Conservation (phyloP, 2,329 filamentous ascomycete species). For the Colletotrichum sp. region DNA sequence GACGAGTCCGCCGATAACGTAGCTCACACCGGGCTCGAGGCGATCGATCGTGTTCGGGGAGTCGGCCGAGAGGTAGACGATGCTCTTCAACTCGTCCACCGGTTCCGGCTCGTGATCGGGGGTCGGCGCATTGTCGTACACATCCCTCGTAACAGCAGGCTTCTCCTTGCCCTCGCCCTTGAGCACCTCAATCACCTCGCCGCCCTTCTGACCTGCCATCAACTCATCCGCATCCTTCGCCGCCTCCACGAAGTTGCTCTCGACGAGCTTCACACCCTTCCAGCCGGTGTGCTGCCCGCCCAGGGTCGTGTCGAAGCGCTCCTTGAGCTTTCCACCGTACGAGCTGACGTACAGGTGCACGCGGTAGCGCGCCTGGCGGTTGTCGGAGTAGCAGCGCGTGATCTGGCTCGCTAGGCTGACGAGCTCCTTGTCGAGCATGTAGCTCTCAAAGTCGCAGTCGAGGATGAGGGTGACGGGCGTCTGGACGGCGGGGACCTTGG, state of each 20-base stretch:
- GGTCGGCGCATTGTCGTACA: slow-evolving; percentile 36
- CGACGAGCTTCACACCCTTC: slow-evolving; percentile 77
- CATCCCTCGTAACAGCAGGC: slow-evolving; percentile 35
- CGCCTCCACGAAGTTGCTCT: slow-evolving; percentile 75
- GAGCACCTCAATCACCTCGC: slow-evolving; percentile 65
- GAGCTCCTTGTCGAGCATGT: slow-evolving; percentile 87
- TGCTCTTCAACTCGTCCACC: slow-evolving; percentile 40
- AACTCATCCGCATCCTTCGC: slow-evolving; percentile 67
- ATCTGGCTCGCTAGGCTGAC: slow-evolving; percentile 85
- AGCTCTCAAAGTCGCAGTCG: slow-evolving; percentile 89
- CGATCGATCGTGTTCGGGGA: slow-evolving; percentile 84
- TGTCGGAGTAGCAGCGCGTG: slow-evolving; percentile 89
- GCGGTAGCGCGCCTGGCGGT: slow-evolving; percentile 70
- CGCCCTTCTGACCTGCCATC: slow-evolving; percentile 66
- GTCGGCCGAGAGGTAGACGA: slow-evolving; percentile 92
- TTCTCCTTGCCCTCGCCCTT: slow-evolving; percentile 37
- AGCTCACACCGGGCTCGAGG: slow-evolving; percentile 86
- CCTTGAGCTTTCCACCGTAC: slow-evolving; percentile 76
- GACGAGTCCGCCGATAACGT: slow-evolving; percentile 92
- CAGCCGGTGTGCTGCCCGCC: slow-evolving; percentile 75
- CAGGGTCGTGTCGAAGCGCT: slow-evolving; percentile 81
- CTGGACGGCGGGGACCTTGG: slow-evolving; percentile 44
- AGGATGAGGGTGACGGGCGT: slow-evolving; percentile 83
- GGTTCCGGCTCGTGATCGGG: slow-evolving; percentile 34
- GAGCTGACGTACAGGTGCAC: slow-evolving; percentile 79